A percentile compares a stretch with the other conserved stretches of the same genome.
phyloP scores from a whole-genome alignment of 345 rosid species.

The Gossypioides kirkii region DNA sequence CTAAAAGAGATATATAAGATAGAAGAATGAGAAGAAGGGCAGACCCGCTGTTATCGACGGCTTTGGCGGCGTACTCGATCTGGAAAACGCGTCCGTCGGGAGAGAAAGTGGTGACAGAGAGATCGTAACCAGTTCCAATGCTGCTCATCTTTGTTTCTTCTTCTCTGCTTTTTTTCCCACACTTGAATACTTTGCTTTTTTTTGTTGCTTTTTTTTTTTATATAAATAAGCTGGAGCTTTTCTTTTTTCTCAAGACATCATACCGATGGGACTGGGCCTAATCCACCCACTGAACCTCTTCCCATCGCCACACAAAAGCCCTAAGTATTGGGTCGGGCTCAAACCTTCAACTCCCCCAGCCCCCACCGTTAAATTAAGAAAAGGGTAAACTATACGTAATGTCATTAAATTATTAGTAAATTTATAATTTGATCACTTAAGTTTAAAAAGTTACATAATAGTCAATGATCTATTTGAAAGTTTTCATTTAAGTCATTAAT shows the following conservation, averaged over 20 bases:
- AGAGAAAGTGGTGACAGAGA: conserved; percentile 97
- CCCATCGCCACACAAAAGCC: neutral
- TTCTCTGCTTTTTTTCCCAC: neutral
- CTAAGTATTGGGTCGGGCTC: neutral
- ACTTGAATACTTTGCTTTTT: neutral
- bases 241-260: conserved; percentile 10
- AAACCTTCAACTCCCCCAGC: neutral
- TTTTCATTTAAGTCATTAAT: too few relatives aligned
- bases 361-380: too few relatives aligned
- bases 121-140: conserved; percentile 99
- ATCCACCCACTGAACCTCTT: neutral
- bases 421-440: too few relatives aligned
- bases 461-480: too few relatives aligned
- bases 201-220: neutral
- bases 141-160: conserved; percentile 57
- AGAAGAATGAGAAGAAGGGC: neutral
- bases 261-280: neutral
- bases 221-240: neutral
- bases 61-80: conserved; percentile 99
- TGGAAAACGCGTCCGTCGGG: conserved; percentile 99
- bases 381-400: too few relatives aligned
- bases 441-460: too few relatives aligned
- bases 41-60: conserved; percentile 99
- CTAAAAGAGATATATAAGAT: neutral
- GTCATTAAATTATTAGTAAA: too few relatives aligned